A percentile compares a stretch with the other conserved stretches of the same genome.
These are phyloP conservation scores for Talaromyces amestolkiae DNA, from an alignment of 2,329 filamentous ascomycete genomes.

Conservation along the genomic window DNA sequence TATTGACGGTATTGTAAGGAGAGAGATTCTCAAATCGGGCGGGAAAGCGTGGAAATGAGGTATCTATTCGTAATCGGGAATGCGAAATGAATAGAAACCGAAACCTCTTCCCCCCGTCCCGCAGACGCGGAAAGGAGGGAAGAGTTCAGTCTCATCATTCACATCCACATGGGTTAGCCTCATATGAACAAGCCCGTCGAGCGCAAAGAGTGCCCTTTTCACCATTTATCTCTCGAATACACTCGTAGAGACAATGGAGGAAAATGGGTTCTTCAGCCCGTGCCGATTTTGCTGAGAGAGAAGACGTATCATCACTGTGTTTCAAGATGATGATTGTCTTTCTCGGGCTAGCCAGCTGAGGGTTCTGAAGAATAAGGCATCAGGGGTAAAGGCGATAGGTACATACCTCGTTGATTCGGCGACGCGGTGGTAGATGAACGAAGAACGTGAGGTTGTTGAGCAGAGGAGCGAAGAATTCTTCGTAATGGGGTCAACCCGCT, in stretches of 20 bases:
- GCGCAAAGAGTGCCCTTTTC: constrained; percentile 65
- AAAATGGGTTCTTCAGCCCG: constrained; percentile 68
- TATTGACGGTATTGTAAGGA: constrained; percentile 62
- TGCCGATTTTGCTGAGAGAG: constrained; percentile 38
- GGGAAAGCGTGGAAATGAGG: constrained; percentile 50
- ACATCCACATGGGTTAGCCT: constrained; percentile 54
- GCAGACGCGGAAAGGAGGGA: not conserved
- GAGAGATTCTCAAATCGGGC: constrained; percentile 53
- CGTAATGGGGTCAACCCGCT: constrained; percentile 1
- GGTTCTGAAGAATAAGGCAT: constrained; percentile 29
- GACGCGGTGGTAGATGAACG: constrained; percentile 26
- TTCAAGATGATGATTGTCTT: constrained; percentile 39
- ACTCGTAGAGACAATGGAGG: not conserved
- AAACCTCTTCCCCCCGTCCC: not conserved
- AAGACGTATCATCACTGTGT: constrained; percentile 41
- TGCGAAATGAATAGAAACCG: constrained; percentile 16
- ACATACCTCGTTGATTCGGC: constrained; percentile 44
- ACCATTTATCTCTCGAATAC: not conserved
- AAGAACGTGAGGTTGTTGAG: constrained; percentile 24
- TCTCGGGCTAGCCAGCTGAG: constrained; percentile 47
- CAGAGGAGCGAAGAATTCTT: constrained; percentile 3
- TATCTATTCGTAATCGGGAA: constrained; percentile 48
- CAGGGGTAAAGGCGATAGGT: constrained; percentile 22
- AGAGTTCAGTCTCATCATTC: not conserved
- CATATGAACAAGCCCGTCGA: constrained; percentile 56